These are phyloP conservation scores for Colletotrichum graminicola DNA, from an alignment of 2,329 filamentous ascomycete species.

Conservation along the genomic window DNA sequence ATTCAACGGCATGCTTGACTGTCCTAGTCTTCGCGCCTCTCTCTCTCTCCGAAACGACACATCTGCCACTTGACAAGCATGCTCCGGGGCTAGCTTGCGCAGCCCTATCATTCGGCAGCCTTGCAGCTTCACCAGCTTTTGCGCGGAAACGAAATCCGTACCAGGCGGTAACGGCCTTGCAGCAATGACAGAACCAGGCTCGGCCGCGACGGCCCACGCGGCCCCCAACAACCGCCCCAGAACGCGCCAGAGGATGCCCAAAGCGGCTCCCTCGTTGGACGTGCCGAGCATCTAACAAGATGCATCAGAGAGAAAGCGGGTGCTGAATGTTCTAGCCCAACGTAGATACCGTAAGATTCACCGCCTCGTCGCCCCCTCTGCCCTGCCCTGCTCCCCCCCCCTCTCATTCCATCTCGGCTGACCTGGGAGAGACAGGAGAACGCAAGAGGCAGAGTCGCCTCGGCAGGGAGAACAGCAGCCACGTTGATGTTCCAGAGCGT, in stretches of 20 bases:
- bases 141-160: background rate
- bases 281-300: slow-evolving; percentile 64
- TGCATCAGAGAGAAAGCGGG: slow-evolving; percentile 64
- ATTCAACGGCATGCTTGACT: slow-evolving; percentile 20
- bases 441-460: slow-evolving; percentile 45
- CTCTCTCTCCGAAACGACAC: background rate
- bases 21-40: background rate
- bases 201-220: background rate
- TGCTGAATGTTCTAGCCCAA: slow-evolving; percentile 67
- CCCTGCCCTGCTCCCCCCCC: background rate
- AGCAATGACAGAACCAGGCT: slow-evolving; percentile 13
- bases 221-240: slow-evolving; percentile 24
- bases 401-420: slow-evolving; percentile 16
- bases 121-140: background rate
- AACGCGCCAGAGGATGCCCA: slow-evolving; percentile 56
- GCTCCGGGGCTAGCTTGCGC: background rate
- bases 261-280: slow-evolving; percentile 54
- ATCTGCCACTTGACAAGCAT: background rate
- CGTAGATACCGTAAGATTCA: slow-evolving; percentile 61
- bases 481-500: slow-evolving; percentile 10
- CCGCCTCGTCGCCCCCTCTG: background rate
- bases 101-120: background rate
- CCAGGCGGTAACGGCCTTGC: background rate
- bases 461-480: slow-evolving; percentile 19
- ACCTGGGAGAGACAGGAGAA: slow-evolving; percentile 44